Conservation (phyloP, 1,284 basidiomycete genomes). For the Ganoderma multipileum region DNA sequence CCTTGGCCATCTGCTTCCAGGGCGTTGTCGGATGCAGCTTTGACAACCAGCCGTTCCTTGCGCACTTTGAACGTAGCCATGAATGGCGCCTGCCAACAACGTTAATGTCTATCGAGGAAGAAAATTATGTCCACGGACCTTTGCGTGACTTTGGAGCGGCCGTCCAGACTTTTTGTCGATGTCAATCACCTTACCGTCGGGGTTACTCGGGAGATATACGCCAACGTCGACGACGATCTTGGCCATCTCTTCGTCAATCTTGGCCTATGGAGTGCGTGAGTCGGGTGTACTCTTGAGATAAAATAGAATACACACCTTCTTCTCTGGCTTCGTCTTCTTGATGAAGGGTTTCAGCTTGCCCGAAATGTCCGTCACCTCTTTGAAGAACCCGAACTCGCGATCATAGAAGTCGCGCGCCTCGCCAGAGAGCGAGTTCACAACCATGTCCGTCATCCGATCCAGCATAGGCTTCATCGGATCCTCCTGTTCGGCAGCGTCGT, state of each 20-base stretch:
- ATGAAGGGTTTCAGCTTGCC: slow-evolving; percentile 98
- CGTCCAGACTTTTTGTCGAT: slow-evolving; percentile 97
- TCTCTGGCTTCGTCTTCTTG: slow-evolving; percentile 95
- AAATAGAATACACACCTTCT: slow-evolving; percentile 70
- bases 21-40: slow-evolving; percentile 72
- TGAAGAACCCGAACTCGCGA: slow-evolving; percentile 96
- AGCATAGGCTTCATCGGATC: slow-evolving; percentile 95
- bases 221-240: slow-evolving; percentile 93
- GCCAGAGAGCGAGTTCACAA: slow-evolving; percentile 90
- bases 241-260: slow-evolving; percentile 99
- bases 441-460: slow-evolving; percentile 86
- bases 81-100: slow-evolving; percentile 83
- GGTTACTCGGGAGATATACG: slow-evolving; percentile 97
- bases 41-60: slow-evolving; percentile 73
- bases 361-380: slow-evolving; percentile 96
- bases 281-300: slow-evolving; percentile 11
- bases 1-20: slow-evolving; percentile 66
- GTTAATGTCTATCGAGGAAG: background rate
- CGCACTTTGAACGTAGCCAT: slow-evolving; percentile 99
- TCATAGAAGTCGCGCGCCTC: slow-evolving; percentile 93
- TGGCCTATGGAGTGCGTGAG: slow-evolving; percentile 65
- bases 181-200: slow-evolving; percentile 95
- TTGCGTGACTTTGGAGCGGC: slow-evolving; percentile 97
- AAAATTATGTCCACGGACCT: slow-evolving; percentile 54
- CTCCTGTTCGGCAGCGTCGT: slow-evolving; percentile 87